A percentile compares a stretch with the other conserved stretches of the same genome.
Evolutionary conservation across 768 basidiomycete genomes (phyloP).

Genomic region (Lepiota brunneoincarnata): DNA sequence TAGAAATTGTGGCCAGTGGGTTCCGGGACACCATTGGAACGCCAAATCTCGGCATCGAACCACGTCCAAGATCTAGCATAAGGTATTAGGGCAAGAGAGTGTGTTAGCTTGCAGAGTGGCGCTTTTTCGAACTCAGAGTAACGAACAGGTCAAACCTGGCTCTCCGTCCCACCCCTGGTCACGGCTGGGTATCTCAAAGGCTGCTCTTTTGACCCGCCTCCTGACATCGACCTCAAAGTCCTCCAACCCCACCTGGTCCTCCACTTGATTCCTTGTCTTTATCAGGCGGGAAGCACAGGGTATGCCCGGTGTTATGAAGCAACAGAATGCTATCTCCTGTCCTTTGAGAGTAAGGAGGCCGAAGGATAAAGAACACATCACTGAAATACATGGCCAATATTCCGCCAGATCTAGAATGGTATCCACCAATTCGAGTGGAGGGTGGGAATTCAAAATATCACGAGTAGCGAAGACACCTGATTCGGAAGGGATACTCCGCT

Average conservation of each 20-base stretch:
- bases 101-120: not conserved
- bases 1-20: no score
- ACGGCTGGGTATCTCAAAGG: slow-evolving; percentile 17
- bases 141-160: slow-evolving; percentile 15
- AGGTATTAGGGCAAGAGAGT: slow-evolving; percentile 17
- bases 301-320: slow-evolving; percentile 16
- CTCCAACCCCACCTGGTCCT: not conserved
- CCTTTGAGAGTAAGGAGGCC: not conserved
- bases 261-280: not conserved
- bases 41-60: slow-evolving; percentile 26
- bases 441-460: not conserved
- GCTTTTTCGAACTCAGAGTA: not conserved
- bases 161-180: slow-evolving; percentile 33
- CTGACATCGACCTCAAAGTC: not conserved
- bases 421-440: slow-evolving; percentile 16
- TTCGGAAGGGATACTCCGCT: slow-evolving; percentile 11
- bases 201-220: slow-evolving; percentile 14
- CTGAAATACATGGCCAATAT: slow-evolving; percentile 18
- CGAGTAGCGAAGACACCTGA: slow-evolving; percentile 6
- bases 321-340: slow-evolving; percentile 3
- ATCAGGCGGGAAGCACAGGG: not conserved
- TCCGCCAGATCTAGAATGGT: slow-evolving; percentile 17
- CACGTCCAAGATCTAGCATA: slow-evolving; percentile 29
- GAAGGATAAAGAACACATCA: not conserved
- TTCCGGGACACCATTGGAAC: not conserved